Evolutionary conservation across 2,329 filamentous ascomycete genomes (phyloP).

Genomic region (Clonostachys rhizophaga): DNA sequence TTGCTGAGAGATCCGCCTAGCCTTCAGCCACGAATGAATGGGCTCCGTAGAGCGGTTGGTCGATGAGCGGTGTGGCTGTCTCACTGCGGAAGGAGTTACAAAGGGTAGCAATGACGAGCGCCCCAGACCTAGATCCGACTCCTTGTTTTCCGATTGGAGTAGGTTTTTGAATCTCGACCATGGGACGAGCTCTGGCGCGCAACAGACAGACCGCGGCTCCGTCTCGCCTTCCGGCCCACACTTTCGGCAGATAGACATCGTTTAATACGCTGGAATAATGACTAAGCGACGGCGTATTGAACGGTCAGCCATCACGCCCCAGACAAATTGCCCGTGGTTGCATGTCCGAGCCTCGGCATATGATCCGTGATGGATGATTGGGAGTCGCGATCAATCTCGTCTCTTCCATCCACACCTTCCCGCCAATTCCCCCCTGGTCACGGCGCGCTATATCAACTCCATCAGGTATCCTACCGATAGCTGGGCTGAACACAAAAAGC

Average conservation of each 20-base stretch:
- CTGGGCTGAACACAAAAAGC: background rate
- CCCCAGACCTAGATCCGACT: background rate
- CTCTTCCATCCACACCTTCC: background rate
- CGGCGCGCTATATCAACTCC: background rate
- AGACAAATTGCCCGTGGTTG: no score
- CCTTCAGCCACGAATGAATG: no score
- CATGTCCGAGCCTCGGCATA: no score
- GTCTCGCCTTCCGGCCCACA: constrained; percentile 2
- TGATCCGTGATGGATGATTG: no score
- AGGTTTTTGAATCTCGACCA: background rate
- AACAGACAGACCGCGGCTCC: background rate
- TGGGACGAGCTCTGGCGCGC: background rate
- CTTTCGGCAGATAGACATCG: background rate
- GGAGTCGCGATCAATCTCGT: background rate
- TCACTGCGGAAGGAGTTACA: no score
- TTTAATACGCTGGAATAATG: no score
- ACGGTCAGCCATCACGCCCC: no score
- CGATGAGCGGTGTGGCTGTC: no score
- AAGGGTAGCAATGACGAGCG: background rate
- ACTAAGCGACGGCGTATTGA: no score
- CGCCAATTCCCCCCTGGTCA: background rate
- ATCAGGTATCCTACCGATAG: background rate
- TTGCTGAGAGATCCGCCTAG: no score
- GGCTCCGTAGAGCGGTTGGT: no score
- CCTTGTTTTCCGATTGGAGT: background rate